Conservation (phyloP, 257 asterid species). For the Solanum tarijense region DNA sequence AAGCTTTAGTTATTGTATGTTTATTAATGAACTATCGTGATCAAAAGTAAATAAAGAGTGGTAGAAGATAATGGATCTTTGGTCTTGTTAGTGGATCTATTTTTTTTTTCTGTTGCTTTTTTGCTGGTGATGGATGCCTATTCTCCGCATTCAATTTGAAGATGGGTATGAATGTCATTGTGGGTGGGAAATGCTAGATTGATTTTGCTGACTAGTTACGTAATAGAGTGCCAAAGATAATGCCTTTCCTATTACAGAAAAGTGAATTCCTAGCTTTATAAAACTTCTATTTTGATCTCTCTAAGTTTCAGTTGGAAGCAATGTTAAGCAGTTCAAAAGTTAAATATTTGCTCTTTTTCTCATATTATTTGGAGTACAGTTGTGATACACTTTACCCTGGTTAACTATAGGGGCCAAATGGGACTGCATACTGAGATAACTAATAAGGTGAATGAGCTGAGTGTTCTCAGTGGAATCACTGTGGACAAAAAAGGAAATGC, state of each 20-base stretch:
- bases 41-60: background rate
- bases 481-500: constrained; percentile 19
- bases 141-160: background rate
- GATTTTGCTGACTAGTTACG: background rate
- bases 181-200: background rate
- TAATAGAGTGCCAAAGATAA: background rate
- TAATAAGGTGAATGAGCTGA: constrained; percentile 33
- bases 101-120: background rate
- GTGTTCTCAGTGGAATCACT: constrained; percentile 35
- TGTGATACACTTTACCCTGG: background rate
- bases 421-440: constrained; percentile 40
- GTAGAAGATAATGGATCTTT: background rate
- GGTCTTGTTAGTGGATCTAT: background rate
- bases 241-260: background rate
- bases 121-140: background rate
- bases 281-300: background rate
- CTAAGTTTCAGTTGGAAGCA: background rate
- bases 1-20: background rate
- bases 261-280: background rate
- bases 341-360: background rate
- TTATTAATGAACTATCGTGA: background rate
- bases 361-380: background rate
- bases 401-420: constrained; percentile 72
- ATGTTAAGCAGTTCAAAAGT: background rate
- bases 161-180: background rate